phyloP scores from a whole-genome alignment of 768 basidiomycete species.

The Leccinum rimulosum region DNA sequence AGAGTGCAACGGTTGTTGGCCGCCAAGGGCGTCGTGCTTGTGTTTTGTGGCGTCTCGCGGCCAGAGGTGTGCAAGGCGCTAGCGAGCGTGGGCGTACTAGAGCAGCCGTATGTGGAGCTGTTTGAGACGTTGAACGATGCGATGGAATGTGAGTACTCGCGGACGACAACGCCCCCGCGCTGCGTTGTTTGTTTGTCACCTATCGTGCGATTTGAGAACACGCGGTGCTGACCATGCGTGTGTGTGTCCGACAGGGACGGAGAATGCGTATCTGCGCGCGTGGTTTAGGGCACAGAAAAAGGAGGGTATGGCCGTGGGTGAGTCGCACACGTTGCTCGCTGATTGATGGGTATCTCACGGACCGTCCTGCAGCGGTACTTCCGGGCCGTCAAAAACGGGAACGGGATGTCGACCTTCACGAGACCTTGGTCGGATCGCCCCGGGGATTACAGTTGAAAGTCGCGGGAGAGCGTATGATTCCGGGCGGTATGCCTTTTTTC shows the following conservation, averaged over 20 bases:
- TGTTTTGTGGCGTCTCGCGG: constrained; percentile 80
- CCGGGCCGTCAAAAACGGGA: constrained; percentile 56
- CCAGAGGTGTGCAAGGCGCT: constrained; percentile 71
- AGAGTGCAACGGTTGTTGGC: constrained; percentile 80
- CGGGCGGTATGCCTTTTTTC: constrained; percentile 41
- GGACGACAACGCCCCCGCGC: background rate
- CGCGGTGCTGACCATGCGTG: constrained; percentile 4
- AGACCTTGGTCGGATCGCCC: constrained; percentile 55
- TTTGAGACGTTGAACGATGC: constrained; percentile 85
- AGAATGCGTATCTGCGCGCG: constrained; percentile 85
- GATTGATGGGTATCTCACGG: background rate
- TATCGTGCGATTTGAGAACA: background rate
- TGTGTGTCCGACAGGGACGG: constrained; percentile 60
- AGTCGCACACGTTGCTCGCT: constrained; percentile 25
- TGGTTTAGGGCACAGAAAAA: constrained; percentile 71
- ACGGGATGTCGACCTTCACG: constrained; percentile 38
- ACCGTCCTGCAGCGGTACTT: constrained; percentile 28
- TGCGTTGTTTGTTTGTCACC: constrained; percentile 1
- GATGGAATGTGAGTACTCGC: constrained; percentile 77
- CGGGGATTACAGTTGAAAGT: constrained; percentile 64
- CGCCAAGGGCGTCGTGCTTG: constrained; percentile 74
- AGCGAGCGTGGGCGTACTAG: constrained; percentile 73
- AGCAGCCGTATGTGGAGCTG: constrained; percentile 74
- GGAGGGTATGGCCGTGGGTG: constrained; percentile 45
- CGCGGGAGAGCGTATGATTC: constrained; percentile 71